phyloP scores from a whole-genome alignment of 169 alveolate species.

The Plasmodium vinckei region DNA sequence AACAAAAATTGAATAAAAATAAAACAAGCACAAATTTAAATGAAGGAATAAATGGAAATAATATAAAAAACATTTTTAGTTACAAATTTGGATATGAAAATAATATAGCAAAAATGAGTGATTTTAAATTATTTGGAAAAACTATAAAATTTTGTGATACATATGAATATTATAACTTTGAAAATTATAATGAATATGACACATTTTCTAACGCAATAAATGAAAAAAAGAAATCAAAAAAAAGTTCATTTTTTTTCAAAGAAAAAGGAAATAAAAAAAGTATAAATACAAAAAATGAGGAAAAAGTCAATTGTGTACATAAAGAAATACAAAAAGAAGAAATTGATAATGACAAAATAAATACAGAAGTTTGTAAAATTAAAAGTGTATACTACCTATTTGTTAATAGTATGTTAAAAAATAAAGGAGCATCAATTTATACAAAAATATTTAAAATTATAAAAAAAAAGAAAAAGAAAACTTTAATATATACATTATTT shows the following conservation, averaged over 20 bases:
- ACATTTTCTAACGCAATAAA: not conserved
- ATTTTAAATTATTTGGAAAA: slow-evolving; percentile 33
- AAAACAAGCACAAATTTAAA: not conserved
- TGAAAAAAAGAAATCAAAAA: slow-evolving; percentile 25
- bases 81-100: slow-evolving; percentile 28
- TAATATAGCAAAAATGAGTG: slow-evolving; percentile 6
- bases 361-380: slow-evolving; percentile 10
- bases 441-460: slow-evolving; percentile 46
- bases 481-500: slow-evolving; percentile 40
- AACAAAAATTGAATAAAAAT: not conserved
- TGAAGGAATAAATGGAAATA: not conserved
- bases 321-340: slow-evolving; percentile 23
- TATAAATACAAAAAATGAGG: slow-evolving; percentile 10
- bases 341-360: slow-evolving; percentile 18
- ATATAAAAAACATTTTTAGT: slow-evolving; percentile 32
- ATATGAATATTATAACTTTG: slow-evolving; percentile 45
- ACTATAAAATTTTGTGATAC: not conserved
- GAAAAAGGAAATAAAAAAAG: slow-evolving; percentile 26
- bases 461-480: slow-evolving; percentile 48
- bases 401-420: slow-evolving; percentile 27
- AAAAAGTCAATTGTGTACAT: slow-evolving; percentile 17
- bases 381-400: slow-evolving; percentile 34
- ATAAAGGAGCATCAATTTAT: slow-evolving; percentile 56
- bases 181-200: slow-evolving; percentile 40
- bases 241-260: slow-evolving; percentile 25